A percentile compares a stretch with the other conserved stretches of the same genome.
phyloP scores from a whole-genome alignment of 192 early-diverging fungal genomes.

The Backusella tuberculispora region DNA sequence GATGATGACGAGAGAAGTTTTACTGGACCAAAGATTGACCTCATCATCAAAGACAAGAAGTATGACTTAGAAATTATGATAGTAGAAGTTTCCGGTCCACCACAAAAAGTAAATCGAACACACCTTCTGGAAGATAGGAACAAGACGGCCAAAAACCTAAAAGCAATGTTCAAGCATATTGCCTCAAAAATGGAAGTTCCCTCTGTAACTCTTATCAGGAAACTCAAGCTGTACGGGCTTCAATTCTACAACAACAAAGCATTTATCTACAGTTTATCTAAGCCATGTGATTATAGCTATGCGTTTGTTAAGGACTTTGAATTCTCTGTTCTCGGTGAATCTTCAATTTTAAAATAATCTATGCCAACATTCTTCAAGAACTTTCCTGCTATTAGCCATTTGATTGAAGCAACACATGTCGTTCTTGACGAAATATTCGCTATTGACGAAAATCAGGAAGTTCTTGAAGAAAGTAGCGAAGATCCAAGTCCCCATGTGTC shows the following conservation, averaged over 20 bases:
- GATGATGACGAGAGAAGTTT: background rate
- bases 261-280: background rate
- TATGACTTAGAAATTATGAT: background rate
- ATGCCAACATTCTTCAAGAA: background rate
- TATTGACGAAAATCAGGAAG: background rate
- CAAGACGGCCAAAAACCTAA: background rate
- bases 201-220: background rate
- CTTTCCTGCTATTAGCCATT: background rate
- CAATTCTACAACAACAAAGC: background rate
- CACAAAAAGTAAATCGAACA: background rate
- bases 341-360: background rate
- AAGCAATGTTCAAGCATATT: slow-evolving; percentile 6
- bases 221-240: background rate
- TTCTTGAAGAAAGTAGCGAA: background rate
- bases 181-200: slow-evolving; percentile 1
- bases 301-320: background rate
- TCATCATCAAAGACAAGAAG: background rate
- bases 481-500: too few relatives aligned
- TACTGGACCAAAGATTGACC: slow-evolving; percentile 7
- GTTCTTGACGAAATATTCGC: background rate
- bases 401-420: background rate
- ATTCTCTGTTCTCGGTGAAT: background rate
- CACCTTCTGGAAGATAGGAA: slow-evolving; percentile 1
- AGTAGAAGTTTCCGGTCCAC: background rate
- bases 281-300: background rate